Evolutionary conservation across 2,329 filamentous ascomycete species (phyloP).

Genomic region (Xylariales sp.): DNA sequence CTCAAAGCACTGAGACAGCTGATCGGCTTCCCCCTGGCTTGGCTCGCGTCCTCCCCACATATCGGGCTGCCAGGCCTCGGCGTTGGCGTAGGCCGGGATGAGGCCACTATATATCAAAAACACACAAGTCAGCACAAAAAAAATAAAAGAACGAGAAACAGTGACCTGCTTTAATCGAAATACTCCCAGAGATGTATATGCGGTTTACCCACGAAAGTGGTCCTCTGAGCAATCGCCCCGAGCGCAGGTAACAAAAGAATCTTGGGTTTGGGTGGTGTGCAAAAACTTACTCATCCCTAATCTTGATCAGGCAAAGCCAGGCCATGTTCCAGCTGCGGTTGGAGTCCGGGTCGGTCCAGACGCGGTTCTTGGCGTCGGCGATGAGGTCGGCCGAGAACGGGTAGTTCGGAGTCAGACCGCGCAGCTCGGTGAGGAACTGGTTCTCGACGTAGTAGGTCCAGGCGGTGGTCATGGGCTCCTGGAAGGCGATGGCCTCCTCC

Average conservation of each 20-base stretch:
- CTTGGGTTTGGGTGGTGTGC: too few relatives aligned
- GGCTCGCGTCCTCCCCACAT: constrained; percentile 67
- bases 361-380: constrained; percentile 60
- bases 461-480: constrained; percentile 63
- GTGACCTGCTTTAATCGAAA: too few relatives aligned
- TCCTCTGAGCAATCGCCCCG: too few relatives aligned
- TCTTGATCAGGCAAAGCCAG: constrained; percentile 66
- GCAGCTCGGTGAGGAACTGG: constrained; percentile 65
- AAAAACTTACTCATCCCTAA: constrained; percentile 58
- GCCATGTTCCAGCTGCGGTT: constrained; percentile 73
- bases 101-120: constrained; percentile 41
- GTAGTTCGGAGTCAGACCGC: constrained; percentile 62
- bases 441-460: constrained; percentile 71
- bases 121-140: too few relatives aligned
- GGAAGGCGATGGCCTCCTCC: constrained; percentile 54
- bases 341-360: constrained; percentile 59
- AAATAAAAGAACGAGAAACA: background rate
- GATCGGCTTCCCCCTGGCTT: constrained; percentile 47
- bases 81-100: constrained; percentile 54
- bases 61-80: constrained; percentile 56
- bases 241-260: too few relatives aligned
- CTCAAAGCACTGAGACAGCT: constrained; percentile 59
- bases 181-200: too few relatives aligned
- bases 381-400: constrained; percentile 63
- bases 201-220: too few relatives aligned